Percentiles rank a stretch among this genome's conserved stretches.
phyloP scores from a whole-genome alignment of 2,329 filamentous ascomycete genomes.

The Pseudopithomyces chartarum region DNA sequence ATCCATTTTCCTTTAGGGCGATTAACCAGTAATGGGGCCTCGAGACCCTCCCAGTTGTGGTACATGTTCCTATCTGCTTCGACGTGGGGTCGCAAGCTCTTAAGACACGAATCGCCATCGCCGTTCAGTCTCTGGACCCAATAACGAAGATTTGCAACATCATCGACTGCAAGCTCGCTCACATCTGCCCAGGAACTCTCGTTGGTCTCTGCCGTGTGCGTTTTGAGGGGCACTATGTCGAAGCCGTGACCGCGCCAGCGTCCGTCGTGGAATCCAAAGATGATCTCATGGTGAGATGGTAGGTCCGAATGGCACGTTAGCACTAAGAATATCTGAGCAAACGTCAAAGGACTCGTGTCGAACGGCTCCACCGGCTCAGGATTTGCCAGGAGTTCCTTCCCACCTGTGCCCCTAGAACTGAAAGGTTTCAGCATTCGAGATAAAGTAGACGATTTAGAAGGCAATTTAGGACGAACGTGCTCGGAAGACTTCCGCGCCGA shows the following conservation, averaged over 20 bases:
- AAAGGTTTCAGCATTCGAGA: conserved; percentile 2
- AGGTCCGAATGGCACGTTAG: conserved; percentile 6
- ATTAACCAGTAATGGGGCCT: background rate
- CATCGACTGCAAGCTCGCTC: conserved; percentile 10
- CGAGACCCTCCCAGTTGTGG: conserved; percentile 9
- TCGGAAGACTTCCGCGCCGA: background rate
- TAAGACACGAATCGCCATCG: background rate
- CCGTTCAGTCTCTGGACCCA: conserved; percentile 9
- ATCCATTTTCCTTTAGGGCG: background rate
- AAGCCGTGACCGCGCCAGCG: conserved; percentile 18
- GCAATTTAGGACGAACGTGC: background rate
- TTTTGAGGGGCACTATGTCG: conserved; percentile 13
- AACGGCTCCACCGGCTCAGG: background rate
- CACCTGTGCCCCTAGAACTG: background rate
- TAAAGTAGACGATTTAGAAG: background rate
- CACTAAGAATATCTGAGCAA: conserved; percentile 15
- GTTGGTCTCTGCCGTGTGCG: conserved; percentile 1
- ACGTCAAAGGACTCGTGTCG: conserved; percentile 2
- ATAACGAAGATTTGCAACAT: conserved; percentile 13
- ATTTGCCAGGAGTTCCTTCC: background rate
- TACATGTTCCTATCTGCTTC: conserved; percentile 5
- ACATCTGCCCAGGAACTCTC: conserved; percentile 10
- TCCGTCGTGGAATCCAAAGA: conserved; percentile 8
- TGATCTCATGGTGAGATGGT: background rate
- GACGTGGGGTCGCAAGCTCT: background rate